These are phyloP conservation scores for Aegle marmelos DNA, from an alignment of 345 rosid species.

Conservation along the genomic window DNA sequence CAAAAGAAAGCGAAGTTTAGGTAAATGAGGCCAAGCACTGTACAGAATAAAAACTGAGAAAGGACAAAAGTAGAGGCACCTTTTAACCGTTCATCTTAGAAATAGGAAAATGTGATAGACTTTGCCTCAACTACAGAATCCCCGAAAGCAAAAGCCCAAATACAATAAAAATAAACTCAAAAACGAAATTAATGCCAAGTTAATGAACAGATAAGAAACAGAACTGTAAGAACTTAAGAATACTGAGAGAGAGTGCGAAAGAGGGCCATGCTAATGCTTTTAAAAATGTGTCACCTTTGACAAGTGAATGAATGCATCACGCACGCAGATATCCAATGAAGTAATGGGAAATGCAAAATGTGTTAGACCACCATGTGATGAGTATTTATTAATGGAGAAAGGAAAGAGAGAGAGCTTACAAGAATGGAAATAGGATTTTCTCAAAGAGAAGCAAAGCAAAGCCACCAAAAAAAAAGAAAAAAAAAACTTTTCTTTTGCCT, in stretches of 20 bases:
- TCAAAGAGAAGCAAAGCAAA: slow-evolving; percentile 37
- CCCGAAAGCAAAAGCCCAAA: slow-evolving; percentile 18
- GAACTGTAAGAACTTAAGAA: background rate
- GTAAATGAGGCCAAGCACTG: slow-evolving; percentile 1
- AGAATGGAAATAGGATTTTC: slow-evolving; percentile 38
- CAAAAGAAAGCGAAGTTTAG: background rate
- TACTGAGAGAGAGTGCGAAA: slow-evolving; percentile 2
- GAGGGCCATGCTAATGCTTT: background rate
- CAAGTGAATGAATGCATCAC: background rate
- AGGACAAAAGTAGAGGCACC: slow-evolving; percentile 5
- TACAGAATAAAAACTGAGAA: background rate
- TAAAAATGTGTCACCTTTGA: slow-evolving; percentile 20
- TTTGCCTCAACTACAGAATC: slow-evolving; percentile 12
- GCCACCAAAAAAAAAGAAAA: too few relatives aligned
- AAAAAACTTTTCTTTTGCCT: slow-evolving; percentile 6
- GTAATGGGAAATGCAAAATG: background rate
- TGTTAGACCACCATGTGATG: slow-evolving; percentile 11
- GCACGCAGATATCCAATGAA: background rate
- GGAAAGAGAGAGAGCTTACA: slow-evolving; percentile 12
- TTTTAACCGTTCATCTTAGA: slow-evolving; percentile 16
- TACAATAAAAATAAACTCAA: background rate
- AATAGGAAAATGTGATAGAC: slow-evolving; percentile 16
- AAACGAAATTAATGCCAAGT: background rate
- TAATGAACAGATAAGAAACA: background rate
- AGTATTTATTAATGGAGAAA: slow-evolving; percentile 9